Base-by-base conservation (phyloP, 257 asterid genomes). In the Mentha longifolia region DNA sequence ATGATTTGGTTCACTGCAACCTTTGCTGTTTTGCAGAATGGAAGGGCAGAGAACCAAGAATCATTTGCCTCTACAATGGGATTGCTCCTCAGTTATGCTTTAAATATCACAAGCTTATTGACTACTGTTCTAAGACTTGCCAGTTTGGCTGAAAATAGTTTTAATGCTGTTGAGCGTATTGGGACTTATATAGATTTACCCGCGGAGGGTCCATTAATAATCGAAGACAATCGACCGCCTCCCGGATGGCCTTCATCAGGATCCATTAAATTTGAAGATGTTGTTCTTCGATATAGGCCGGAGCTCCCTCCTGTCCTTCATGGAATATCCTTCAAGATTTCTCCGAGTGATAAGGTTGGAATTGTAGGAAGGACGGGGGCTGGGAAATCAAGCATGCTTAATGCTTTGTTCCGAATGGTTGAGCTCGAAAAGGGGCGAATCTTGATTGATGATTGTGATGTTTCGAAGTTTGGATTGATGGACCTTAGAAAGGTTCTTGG, bases 1-100 rank as follows among this genome's bases (percentile, higher is more conserved):
- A 94, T 94, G 99, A 94, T 94, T 43, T 94, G 99, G 99, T 80
- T 94, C 41, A 87, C 97, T 3, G 99, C 99, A 43, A 89, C 99
- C 47, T 94, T 94, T 73, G 99, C 99, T 54, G 99, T 94, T 51
- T 13, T 91, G 88, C 97, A 94, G 81, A 91, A 94, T 49, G 97
- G 84, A 42, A 80, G 96, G 76, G 96, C 99, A 14, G 87, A 80
- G 75, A 89, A 94, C 77, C 96, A 81, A 77, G 80, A 86, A 82
- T 93, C 92, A 50, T 94, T 91, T 80, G 99, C 99, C 50, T 91
- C 99, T 49, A 87, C 97, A 11, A 94, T 91, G 99, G 99, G 99
- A 75, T 82, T 94, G 79, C 99, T 94, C 75, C 95, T 94, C 43
- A 88, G 96, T 79, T 94, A 91, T 71, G 92, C 99, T 22, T 75